Evolutionary conservation across 306 rosid species (phyloP), one percentile per base, ranked within the genome.

Genomic region (Ammopiptanthus mongolicus): DNA sequence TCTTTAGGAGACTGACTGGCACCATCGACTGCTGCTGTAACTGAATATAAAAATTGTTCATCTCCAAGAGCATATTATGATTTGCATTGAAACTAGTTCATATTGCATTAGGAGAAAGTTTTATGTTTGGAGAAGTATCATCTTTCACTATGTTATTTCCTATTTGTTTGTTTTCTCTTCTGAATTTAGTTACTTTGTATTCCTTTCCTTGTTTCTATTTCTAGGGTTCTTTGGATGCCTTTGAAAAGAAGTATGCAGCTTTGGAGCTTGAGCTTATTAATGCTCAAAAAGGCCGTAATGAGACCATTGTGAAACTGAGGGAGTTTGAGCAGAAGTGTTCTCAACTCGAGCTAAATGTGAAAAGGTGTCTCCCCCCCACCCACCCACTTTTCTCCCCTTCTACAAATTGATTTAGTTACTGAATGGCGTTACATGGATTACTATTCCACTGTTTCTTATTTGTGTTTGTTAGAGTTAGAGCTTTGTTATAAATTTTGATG

Each of bases 321-420:
- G 96, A 87, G 60, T 87, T 78, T 77, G 97, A 91, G 68, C 86
- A 79, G 25, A 87, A 87, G 81, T 94, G 93, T 71, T 52, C 89
- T 65, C 86, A 87, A 65, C 91, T 90, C 5, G 88, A 94, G 84
- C 88, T 80, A 78, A 90, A 77, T 56, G 85, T 87, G 68, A 91
- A 90, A 80, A 88, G 93, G 97, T 94, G 71, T 63, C 18, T 59
- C 61, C 42, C 33, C 29, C 63, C 44, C 65, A 13, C n/a, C n/a
- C n/a, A n/a, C n/a, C n/a, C n/a, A n/a, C n/a, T n/a, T n/a, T n/a
- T 52, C 22, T 21, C 9, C 21, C 10, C n/a, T 42, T 37, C 14
- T 56, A 28, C 61, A 1, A 52, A 65, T 57, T 12, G 61, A 52
- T 19, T 44, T 47, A 53, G 37, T 62, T 46, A 29, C 44, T 63